Evolutionary conservation across 2,329 filamentous ascomycete genomes (phyloP), one percentile per base, ranked within the genome.

Genomic region (Paecilomyces formosus): DNA sequence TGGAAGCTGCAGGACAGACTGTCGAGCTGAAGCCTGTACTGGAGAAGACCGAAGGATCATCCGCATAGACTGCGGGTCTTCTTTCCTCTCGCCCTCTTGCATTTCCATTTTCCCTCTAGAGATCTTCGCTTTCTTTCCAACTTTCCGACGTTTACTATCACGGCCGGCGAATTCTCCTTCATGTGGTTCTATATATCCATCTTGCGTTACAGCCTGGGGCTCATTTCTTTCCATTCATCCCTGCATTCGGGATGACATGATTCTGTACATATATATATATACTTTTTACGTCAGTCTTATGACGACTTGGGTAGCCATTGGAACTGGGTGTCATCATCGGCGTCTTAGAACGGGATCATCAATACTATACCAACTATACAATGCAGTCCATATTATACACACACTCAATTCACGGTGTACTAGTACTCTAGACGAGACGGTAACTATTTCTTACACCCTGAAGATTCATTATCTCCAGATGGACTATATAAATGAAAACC

Each of bases 1-100:
- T 64, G 9, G 60, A 68, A 21, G 64, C 63, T 50, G 55, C 58
- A 6, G 58, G 54, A 9, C 26, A 53, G 50, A 52, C 50, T 24
- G 50, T 15, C 56, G 35, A 24, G 55, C 33, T 33, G 53, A 52
- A 24, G 50, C 60, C 8, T 53, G 54, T 55, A 21, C 53, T 7
- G 53, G 55, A 31, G 53, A 60, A 55, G 55, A 57, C 50, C 5
- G 50, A 52, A 52, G 28, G n/a, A 8, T 18, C 18, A 30, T 55
- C 39, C 24, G 53, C 45, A 15, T 51, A 53, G 51, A 26, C n/a
- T n/a, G 50, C 7, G 50, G n/a, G 30, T 31, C 30, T 9, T 31
- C 1, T 8, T 9, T 31, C 8, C 8, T 55, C 26, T 54, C 21
- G 51, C 31, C 24, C 18, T 57, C 8, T 54, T 28, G 54, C 57